Evolutionary conservation across 2,329 filamentous ascomycete species (phyloP).

Genomic region (Alternaria alternata): DNA sequence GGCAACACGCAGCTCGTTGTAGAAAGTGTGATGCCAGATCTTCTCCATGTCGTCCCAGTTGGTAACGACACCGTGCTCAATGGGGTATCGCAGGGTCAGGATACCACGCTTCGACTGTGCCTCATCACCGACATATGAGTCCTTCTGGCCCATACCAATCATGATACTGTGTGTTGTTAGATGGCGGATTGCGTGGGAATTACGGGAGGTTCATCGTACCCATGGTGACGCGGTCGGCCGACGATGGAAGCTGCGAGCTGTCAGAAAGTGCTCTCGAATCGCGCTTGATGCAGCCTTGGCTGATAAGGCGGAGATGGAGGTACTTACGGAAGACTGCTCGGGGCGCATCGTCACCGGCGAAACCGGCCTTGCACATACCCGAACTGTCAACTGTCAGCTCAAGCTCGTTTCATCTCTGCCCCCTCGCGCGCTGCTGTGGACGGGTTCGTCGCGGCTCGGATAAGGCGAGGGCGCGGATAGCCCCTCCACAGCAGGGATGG

Average conservation of each 20-base stretch:
- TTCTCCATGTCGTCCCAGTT: constrained; percentile 99
- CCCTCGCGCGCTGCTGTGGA: constrained; percentile 34
- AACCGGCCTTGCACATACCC: constrained; percentile 99
- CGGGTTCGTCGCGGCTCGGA: constrained; percentile 30
- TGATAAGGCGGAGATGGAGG: constrained; percentile 20
- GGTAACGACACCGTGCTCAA: constrained; percentile 99
- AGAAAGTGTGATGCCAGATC: constrained; percentile 99
- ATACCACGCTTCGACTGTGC: constrained; percentile 99
- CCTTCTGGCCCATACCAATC: constrained; percentile 99
- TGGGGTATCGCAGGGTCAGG: constrained; percentile 98
- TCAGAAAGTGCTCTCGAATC: constrained; percentile 38
- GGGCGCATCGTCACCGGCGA: constrained; percentile 99
- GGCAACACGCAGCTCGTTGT: constrained; percentile 99
- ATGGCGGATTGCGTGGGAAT: constrained; percentile 33
- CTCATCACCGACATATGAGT: constrained; percentile 99
- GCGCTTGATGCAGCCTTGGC: constrained; percentile 21
- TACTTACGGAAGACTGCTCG: constrained; percentile 99
- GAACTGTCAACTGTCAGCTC: constrained; percentile 71
- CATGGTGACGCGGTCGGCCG: constrained; percentile 99
- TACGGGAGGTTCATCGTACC: constrained; percentile 69
- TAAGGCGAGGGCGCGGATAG: constrained; percentile 38
- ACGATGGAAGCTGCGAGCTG: constrained; percentile 86
- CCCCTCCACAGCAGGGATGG: constrained; percentile 52
- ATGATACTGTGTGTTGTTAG: constrained; percentile 80
- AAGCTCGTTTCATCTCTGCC: constrained; percentile 32